Evolutionary conservation across 169 alveolate genomes (phyloP).

Genomic region (Eimeria sp.): DNA sequence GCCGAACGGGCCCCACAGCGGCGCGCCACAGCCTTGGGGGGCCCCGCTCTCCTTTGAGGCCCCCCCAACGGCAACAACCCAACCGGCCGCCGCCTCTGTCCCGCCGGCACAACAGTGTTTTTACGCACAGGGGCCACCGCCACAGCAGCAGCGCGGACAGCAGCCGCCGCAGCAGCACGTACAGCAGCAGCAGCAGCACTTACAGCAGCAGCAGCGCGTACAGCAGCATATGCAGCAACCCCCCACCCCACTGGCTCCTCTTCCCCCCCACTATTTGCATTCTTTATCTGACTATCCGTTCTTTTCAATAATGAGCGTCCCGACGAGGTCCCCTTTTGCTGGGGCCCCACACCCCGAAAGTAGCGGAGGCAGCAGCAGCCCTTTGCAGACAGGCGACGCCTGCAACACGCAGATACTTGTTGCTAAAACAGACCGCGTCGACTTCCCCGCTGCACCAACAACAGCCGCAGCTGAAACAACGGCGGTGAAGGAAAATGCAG

Average conservation of each 20-base stretch:
- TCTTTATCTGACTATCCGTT: conserved; percentile 27
- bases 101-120: conserved; percentile 47
- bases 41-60: conserved; percentile 23
- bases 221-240: conserved; percentile 42
- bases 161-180: conserved; percentile 54
- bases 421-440: conserved; percentile 11
- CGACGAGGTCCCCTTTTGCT: conserved; percentile 49
- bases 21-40: conserved; percentile 31
- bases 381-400: conserved; percentile 26
- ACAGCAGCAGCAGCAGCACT: conserved; percentile 36
- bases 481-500: neutral
- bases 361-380: conserved; percentile 36
- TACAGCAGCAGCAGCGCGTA: conserved; percentile 30
- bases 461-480: neutral
- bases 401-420: conserved; percentile 17
- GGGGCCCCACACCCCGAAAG: conserved; percentile 14
- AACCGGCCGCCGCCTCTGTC: conserved; percentile 12
- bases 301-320: conserved; percentile 40
- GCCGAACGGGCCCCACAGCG: conserved; percentile 29
- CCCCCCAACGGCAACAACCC: neutral
- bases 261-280: conserved; percentile 12
- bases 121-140: neutral
- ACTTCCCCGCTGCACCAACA: conserved; percentile 39
- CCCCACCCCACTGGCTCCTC: conserved; percentile 27
- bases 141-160: conserved; percentile 36